Evolutionary conservation across 768 basidiomycete genomes (phyloP).

Genomic region (Mycena leptocephala): DNA sequence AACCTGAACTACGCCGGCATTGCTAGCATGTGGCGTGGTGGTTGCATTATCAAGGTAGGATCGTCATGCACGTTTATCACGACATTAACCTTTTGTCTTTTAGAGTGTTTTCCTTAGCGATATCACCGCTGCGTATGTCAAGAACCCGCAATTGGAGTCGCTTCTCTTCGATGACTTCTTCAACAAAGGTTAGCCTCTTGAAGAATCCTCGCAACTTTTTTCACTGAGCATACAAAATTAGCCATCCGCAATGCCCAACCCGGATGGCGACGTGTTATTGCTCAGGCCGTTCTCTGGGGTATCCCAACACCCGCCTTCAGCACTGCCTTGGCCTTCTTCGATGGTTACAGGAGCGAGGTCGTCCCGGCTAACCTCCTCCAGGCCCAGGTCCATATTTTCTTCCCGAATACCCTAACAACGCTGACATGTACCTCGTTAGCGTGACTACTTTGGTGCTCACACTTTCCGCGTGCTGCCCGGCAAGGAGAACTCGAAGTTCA

Average conservation of each 20-base stretch:
- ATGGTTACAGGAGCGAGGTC: constrained; percentile 97
- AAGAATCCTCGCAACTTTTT: neutral
- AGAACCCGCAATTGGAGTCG: constrained; percentile 89
- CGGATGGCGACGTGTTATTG: constrained; percentile 97
- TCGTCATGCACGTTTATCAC: neutral
- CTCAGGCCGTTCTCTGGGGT: constrained; percentile 97
- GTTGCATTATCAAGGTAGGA: constrained; percentile 96
- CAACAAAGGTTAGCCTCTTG: constrained; percentile 78
- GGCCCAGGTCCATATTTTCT: constrained; percentile 75
- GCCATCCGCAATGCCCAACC: constrained; percentile 96
- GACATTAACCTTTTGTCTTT: neutral
- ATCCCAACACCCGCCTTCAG: constrained; percentile 98
- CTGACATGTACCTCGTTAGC: constrained; percentile 59
- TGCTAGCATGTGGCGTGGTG: constrained; percentile 99
- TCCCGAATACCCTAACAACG: neutral
- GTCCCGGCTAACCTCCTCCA: constrained; percentile 96
- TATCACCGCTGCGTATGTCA: constrained; percentile 92
- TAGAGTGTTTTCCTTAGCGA: constrained; percentile 95
- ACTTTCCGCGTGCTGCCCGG: constrained; percentile 96
- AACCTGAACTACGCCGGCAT: constrained; percentile 98
- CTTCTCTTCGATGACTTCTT: constrained; percentile 98
- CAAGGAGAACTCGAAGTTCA: constrained; percentile 89
- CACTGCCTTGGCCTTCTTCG: constrained; percentile 98
- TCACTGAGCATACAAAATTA: constrained; percentile 43
- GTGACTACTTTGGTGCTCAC: constrained; percentile 99